Conservation (phyloP, 2,329 filamentous ascomycete genomes). For the Elsinoe arachidis region DNA sequence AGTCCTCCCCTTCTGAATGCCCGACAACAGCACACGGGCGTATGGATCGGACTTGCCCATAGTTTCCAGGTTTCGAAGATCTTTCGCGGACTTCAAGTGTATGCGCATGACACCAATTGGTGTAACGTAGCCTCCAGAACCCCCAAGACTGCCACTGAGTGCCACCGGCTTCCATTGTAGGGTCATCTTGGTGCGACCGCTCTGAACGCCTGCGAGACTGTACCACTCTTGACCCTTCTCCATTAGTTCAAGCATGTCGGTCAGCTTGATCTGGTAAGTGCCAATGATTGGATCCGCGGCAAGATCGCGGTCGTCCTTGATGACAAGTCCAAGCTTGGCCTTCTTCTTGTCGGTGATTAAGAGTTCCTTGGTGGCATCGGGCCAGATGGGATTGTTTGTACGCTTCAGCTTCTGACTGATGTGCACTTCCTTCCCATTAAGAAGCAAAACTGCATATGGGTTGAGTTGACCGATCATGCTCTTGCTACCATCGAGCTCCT, state of each 20-base stretch:
- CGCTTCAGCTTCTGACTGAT: constrained; percentile 87
- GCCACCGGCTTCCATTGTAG: constrained; percentile 94
- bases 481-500: constrained; percentile 88
- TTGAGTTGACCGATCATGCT: constrained; percentile 85
- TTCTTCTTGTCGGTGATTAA: constrained; percentile 88
- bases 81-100: constrained; percentile 74
- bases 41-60: constrained; percentile 97
- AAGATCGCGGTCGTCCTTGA: constrained; percentile 93
- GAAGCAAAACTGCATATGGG: constrained; percentile 77
- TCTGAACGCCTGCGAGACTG: constrained; percentile 70
- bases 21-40: constrained; percentile 76
- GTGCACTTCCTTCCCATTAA: constrained; percentile 89
- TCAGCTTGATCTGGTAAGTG: constrained; percentile 88
- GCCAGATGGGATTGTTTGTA: constrained; percentile 95
- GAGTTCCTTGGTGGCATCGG: constrained; percentile 85
- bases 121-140: constrained; percentile 81
- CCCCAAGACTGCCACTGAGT: constrained; percentile 64
- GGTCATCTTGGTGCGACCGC: constrained; percentile 80
- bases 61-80: constrained; percentile 85
- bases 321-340: constrained; percentile 79
- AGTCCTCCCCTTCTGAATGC: constrained; percentile 81
- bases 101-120: constrained; percentile 93
- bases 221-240: constrained; percentile 96
- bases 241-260: constrained; percentile 86
- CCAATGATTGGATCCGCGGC: constrained; percentile 75